Evolutionary conservation across 2,329 filamentous ascomycete species (phyloP).

Genomic region (Aspergillus unguis): DNA sequence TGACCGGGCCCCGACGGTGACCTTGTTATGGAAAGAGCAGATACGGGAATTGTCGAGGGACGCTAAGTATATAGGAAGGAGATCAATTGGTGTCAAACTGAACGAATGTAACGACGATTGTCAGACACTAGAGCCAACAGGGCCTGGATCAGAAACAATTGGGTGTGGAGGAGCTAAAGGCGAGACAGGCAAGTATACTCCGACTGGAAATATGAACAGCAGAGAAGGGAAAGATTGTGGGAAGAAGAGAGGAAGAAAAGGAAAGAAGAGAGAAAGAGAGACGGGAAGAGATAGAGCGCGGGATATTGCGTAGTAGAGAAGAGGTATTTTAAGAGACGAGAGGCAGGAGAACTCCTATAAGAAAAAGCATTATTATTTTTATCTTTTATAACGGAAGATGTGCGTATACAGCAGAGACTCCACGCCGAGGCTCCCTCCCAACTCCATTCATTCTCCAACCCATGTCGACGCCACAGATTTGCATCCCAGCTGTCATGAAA

Average conservation of each 20-base stretch:
- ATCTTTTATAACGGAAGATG: background rate
- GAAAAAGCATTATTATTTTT: background rate
- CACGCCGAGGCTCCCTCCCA: background rate
- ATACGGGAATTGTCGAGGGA: constrained; percentile 5
- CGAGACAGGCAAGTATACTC: background rate
- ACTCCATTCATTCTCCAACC: background rate
- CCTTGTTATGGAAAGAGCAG: constrained; percentile 15
- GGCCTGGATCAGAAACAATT: constrained; percentile 11
- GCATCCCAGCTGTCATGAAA: background rate
- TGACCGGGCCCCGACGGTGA: constrained; percentile 12
- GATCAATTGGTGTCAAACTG: constrained; percentile 6
- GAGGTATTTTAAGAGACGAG: background rate
- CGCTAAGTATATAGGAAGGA: constrained; percentile 10
- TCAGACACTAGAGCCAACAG: constrained; percentile 5
- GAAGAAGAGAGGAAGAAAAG: background rate
- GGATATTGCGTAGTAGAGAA: constrained; percentile 8
- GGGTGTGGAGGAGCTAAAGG: constrained; percentile 9
- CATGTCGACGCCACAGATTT: background rate
- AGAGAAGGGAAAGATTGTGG: constrained; percentile 2
- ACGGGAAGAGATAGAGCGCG: constrained; percentile 6
- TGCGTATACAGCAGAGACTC: background rate
- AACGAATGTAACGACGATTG: constrained; percentile 14
- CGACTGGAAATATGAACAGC: background rate
- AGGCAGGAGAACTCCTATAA: constrained; percentile 9
- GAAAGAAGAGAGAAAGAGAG: background rate